Conservation (phyloP, 768 basidiomycete species). For the Kwoniella europaea region DNA sequence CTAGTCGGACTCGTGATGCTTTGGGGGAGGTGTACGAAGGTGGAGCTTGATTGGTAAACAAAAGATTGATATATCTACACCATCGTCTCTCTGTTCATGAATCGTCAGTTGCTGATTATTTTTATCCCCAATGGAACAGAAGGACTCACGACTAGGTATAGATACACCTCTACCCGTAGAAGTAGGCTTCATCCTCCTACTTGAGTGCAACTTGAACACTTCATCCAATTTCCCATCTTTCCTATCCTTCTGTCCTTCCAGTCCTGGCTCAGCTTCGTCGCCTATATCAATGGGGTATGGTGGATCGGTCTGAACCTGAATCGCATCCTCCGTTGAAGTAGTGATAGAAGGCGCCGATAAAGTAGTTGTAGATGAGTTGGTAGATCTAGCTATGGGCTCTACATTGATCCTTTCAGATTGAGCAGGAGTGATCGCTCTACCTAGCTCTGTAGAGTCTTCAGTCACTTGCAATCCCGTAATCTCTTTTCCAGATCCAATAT, state of each 20-base stretch:
- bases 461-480: slow-evolving; percentile 13
- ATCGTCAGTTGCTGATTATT: no score
- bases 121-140: no score
- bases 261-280: slow-evolving; percentile 32
- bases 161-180: slow-evolving; percentile 50
- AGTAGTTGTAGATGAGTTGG: slow-evolving; percentile 41
- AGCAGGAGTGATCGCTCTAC: slow-evolving; percentile 23
- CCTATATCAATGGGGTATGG: slow-evolving; percentile 48
- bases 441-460: slow-evolving; percentile 1
- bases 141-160: slow-evolving; percentile 51
- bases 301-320: slow-evolving; percentile 17
- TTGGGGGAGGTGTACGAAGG: slow-evolving; percentile 31
- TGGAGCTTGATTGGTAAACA: slow-evolving; percentile 44
- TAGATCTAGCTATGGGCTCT: slow-evolving; percentile 16
- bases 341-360: slow-evolving; percentile 36
- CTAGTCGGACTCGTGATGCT: slow-evolving; percentile 36
- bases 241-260: slow-evolving; percentile 43
- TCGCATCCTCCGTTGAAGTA: not conserved
- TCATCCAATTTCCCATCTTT: slow-evolving; percentile 48
- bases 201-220: slow-evolving; percentile 52
- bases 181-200: slow-evolving; percentile 51
- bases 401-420: slow-evolving; percentile 28
- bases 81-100: slow-evolving; percentile 40
- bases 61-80: slow-evolving; percentile 51
- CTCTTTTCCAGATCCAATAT: slow-evolving; percentile 20